phyloP scores from a whole-genome alignment of 148 eudicot species.

The Chenopodium formosanum region DNA sequence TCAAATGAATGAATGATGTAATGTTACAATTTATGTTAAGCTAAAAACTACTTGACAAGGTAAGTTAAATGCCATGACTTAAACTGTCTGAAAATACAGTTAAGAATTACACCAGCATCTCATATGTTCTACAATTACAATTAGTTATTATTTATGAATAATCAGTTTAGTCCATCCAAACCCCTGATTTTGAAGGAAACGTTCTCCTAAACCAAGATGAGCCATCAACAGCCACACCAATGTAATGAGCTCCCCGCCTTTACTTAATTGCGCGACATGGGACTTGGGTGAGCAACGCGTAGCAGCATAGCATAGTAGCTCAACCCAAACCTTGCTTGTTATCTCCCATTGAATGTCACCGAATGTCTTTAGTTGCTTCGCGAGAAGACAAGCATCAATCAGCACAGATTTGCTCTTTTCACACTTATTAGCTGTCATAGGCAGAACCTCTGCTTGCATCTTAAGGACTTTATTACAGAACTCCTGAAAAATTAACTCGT shows the following conservation, averaged over 20 bases:
- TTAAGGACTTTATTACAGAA: not conserved
- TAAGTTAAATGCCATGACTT: no score
- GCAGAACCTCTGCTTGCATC: not conserved
- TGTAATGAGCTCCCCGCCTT: constrained; percentile 31
- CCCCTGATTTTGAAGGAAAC: constrained; percentile 27
- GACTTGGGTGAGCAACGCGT: constrained; percentile 16
- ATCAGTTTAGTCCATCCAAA: constrained; percentile 28
- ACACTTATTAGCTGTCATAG: constrained; percentile 15
- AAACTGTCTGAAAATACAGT: no score
- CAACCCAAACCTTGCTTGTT: constrained; percentile 40
- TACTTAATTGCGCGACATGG: constrained; percentile 21
- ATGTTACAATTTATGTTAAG: no score
- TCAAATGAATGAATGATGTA: no score
- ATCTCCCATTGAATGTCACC: constrained; percentile 31
- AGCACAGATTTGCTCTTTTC: constrained; percentile 36
- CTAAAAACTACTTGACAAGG: no score
- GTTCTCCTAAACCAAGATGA: constrained; percentile 36
- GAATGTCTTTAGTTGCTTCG: constrained; percentile 24
- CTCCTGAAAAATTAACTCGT: not conserved
- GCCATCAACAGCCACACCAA: constrained; percentile 34
- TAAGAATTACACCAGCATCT: no score
- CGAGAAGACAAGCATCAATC: constrained; percentile 34
- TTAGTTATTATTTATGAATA: not conserved
- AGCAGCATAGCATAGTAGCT: constrained; percentile 35
- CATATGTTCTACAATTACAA: not conserved